Evolutionary conservation across 306 rosid genomes (phyloP), one percentile per base, ranked within the genome.

Genomic region (Vigna reflexopilosa): DNA sequence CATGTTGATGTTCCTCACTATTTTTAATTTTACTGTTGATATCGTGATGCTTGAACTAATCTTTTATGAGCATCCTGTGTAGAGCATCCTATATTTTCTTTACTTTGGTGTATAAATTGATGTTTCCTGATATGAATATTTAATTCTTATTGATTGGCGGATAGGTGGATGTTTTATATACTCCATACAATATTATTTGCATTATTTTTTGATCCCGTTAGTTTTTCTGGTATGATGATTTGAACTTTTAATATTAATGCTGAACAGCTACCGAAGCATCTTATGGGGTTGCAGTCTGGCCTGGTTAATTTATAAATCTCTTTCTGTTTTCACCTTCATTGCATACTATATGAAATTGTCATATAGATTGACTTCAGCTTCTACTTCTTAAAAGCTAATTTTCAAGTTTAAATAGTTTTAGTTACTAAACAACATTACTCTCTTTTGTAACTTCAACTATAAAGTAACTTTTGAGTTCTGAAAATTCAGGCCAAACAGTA

Each of bases 241-340:
- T 51, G 44, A 76, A 68, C 40, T 5, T 75, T 75, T 63, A 62
- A 63, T 50, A 34, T 66, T 32, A 38, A 51, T 66, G 19, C 68
- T 34, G 17, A 51, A 42, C 22, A 16, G 36, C 14, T 77, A 42
- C 57, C 47, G 11, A 54, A 36, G 14, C 51, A 48, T 69, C 62
- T 26, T 30, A 48, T 69, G 52, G 28, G 30, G 9, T 26, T 40
- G 9, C 45, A 8, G 9, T 7, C 11, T 7, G 45, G 45, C 40
- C 51, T 14, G 63, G 30, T 57, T 45, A 32, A 69, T 45, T 44
- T 17, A 30, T 16, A 34, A 69, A 30, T 69, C 11, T 47, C 62
- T n/a, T 68, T 68, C 54, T 22, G 10, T 55, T 40, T 57, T 52
- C 57, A 26, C 67, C 74, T 52, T 66, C 32, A 24, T 52, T 40